These are phyloP conservation scores for Drechslera avenae DNA, from an alignment of 2,329 filamentous ascomycete genomes.

Conservation along the genomic window DNA sequence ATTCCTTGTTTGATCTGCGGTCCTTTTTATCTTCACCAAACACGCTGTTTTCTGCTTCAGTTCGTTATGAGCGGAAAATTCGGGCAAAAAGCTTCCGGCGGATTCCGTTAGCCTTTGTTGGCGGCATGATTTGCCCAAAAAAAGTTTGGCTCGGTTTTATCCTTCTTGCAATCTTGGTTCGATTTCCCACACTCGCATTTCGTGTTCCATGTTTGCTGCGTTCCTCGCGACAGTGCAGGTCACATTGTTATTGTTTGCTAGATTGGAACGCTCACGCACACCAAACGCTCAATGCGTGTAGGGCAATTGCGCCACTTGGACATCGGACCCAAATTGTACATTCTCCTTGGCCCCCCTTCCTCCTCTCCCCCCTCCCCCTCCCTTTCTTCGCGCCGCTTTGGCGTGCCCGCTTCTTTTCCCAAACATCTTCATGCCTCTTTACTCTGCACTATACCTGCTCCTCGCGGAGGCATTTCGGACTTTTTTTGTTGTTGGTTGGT, in stretches of 20 bases:
- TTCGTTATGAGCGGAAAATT: conserved; percentile 8
- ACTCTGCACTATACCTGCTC: conserved; percentile 38
- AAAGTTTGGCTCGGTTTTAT: conserved; percentile 24
- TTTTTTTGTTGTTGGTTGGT: conserved; percentile 23
- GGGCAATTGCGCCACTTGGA: conserved; percentile 28
- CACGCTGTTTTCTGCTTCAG: conserved; percentile 4
- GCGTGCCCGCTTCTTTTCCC: conserved; percentile 8
- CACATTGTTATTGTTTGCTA: conserved; percentile 47
- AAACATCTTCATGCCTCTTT: background rate
- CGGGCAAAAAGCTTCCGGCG: conserved; percentile 26
- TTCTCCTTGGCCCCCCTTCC: conserved; percentile 8
- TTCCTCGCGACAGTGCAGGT: conserved; percentile 40
- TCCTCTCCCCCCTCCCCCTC: background rate
- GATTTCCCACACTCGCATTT: conserved; percentile 28
- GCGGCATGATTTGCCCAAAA: conserved; percentile 13
- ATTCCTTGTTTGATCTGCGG: background rate
- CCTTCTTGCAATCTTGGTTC: conserved; percentile 18
- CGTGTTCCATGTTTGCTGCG: conserved; percentile 32
- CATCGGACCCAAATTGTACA: conserved; percentile 21
- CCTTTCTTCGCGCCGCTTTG: conserved; percentile 7
- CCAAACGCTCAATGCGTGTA: conserved; percentile 33
- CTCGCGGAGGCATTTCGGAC: conserved; percentile 26
- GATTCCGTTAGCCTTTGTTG: conserved; percentile 9
- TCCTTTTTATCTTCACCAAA: conserved; percentile 1
- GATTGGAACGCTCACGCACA: conserved; percentile 47